phyloP scores from a whole-genome alignment of 768 basidiomycete species.

The Mycena galopus region DNA sequence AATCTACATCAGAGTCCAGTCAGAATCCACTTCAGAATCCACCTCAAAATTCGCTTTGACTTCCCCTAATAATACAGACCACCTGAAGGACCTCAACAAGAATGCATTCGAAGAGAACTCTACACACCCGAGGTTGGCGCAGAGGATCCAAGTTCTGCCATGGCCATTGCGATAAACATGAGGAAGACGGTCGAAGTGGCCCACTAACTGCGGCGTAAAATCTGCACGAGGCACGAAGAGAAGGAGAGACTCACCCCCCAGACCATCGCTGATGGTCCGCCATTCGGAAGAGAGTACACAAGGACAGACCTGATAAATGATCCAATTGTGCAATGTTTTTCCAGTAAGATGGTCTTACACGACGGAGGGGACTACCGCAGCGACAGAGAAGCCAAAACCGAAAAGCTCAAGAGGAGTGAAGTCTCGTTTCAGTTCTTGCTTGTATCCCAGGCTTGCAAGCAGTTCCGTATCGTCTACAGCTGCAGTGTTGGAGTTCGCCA shows the following conservation, averaged over 20 bases:
- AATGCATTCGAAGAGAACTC: no score
- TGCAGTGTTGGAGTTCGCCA: no score
- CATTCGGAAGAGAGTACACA: background rate
- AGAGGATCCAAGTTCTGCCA: conserved; percentile 10
- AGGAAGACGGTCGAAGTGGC: background rate
- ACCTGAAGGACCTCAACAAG: no score
- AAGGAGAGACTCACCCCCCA: background rate
- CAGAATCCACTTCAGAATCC: no score
- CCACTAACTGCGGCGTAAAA: background rate
- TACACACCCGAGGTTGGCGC: conserved; percentile 16
- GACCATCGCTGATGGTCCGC: conserved; percentile 13
- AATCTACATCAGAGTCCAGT: no score
- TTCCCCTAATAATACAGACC: no score
- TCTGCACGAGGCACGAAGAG: no score
- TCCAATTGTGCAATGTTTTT: background rate
- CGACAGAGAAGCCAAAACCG: conserved; percentile 6
- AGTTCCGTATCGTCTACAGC: no score
- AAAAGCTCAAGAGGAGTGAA: conserved; percentile 10
- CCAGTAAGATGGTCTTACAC: background rate
- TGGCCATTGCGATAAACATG: conserved; percentile 14
- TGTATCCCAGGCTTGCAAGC: conserved; percentile 15
- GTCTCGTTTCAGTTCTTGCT: conserved; percentile 18
- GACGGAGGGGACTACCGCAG: background rate
- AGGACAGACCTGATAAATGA: background rate
- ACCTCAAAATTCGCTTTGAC: no score